Evolutionary conservation across 352 stramenopile species (phyloP), one percentile per base, ranked within the genome.

Genomic region (Phytophthora europaea): DNA sequence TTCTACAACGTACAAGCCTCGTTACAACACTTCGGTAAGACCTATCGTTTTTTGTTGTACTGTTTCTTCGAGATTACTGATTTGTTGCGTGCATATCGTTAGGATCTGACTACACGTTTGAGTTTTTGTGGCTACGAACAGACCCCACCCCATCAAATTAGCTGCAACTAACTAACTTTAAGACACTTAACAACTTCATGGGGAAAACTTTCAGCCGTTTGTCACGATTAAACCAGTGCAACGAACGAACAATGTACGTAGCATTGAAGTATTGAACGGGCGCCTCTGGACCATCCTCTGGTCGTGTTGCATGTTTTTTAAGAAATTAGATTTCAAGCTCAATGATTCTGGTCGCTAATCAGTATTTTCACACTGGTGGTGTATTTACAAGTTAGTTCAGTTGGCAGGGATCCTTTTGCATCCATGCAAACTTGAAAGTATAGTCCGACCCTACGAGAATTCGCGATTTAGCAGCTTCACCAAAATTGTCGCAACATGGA

Each of bases 1-100:
- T 63, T 80, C 9, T 81, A 77, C 50, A 67, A 73, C 5, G 51
- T 82, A 6, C 73, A 83, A 34, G 36, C 66, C 1, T 56, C 67
- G 23, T 50, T 83, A 1, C 36, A 78, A 6, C 73, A 84, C 28
- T 79, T 65, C 22, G 67, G 72, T 79, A 48, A 38, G 61, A 3
- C 15, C 6, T n/a, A n/a, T 47, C 38, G 15, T 28, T 53, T 6
- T 22, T 9, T 22, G 22, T 50, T 7, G 15, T 12, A 16, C 7
- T 53, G 47, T 50, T 12, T 23, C 43, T 22, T 51, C n/a, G 5
- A 56, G 23, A 56, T 56, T 34, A 36, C 22, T 28, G 47, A 53
- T 1, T 53, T 7, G 8, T 28, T 28, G 22, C n/a, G 3, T 56
- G 50, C 12, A 56, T 34, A 13, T 15, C 23, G 15, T 56, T 36